Percentiles rank a stretch among this genome's conserved stretches.
phyloP scores from a whole-genome alignment of 2,329 filamentous ascomycete species.

The Fusarium heterosporum region DNA sequence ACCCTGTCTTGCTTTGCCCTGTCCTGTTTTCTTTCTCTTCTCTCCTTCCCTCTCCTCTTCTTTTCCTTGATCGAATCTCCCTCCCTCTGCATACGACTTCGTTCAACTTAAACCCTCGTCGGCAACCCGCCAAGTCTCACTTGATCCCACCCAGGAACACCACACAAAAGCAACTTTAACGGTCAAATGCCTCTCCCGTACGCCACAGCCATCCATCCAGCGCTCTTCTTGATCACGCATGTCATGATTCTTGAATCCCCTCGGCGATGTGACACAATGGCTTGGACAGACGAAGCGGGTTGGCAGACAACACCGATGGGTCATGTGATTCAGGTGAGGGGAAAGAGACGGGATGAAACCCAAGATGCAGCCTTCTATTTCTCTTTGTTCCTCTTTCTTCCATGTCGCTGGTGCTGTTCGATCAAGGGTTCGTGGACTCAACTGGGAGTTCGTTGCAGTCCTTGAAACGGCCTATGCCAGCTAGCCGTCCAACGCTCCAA shows the following conservation, averaged over 20 bases:
- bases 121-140: constrained; percentile 15
- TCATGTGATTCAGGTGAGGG: constrained; percentile 52
- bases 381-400: constrained; percentile 21
- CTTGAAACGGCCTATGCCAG: constrained; percentile 11
- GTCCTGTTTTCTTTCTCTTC: background rate
- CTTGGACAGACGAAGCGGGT: constrained; percentile 39
- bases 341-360: constrained; percentile 48
- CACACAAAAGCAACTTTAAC: constrained; percentile 17
- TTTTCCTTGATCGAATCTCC: background rate
- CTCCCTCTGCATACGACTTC: background rate
- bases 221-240: constrained; percentile 31
- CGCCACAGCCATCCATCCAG: constrained; percentile 15
- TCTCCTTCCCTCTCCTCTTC: background rate
- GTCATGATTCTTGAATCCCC: constrained; percentile 38
- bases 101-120: background rate
- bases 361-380: constrained; percentile 31
- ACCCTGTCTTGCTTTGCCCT: background rate
- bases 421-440: constrained; percentile 4
- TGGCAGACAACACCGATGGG: constrained; percentile 36
- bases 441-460: constrained; percentile 20
- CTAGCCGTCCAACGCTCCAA: constrained; percentile 3
- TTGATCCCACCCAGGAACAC: constrained; percentile 20
- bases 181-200: constrained; percentile 5
- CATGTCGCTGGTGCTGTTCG: constrained; percentile 15
- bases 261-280: constrained; percentile 46